Base-by-base conservation (phyloP, 768 basidiomycete genomes). In the Pleurotus salmoneostramineus region DNA sequence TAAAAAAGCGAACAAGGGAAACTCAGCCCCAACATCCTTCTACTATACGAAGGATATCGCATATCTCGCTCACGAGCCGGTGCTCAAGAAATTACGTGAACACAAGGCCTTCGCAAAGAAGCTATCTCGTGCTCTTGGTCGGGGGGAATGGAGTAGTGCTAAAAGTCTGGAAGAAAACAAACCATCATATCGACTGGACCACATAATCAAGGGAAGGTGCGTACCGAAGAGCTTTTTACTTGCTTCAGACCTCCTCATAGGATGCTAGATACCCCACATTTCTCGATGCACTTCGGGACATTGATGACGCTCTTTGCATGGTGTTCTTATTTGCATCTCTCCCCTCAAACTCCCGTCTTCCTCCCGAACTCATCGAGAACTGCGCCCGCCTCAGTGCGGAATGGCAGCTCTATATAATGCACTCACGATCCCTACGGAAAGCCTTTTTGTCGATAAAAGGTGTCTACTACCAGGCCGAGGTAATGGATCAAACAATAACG, bases 91-190 rank as follows among this genome's bases (percentile, higher is more conserved):
- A 71, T 79, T 99, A 51, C 79, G 97, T 67, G 95, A 98, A 69
- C 97, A 99, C 77, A 99, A 99, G 71, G 88, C 95, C 1, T 98
- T 98, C 64, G 95, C 97, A 2, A 98, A 98, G 76, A 97, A 97
- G 73, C 82, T 99, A 46, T 88, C 93, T 47, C 82, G 92, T 57
- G 96, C 97, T 7, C 78, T 99, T 43, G 97, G 96, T 21, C 78
- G 95, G 56, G 90, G 91, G 42, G 95, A 99, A 79, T 99, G 95
- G 94, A 89, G 85, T 56, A 86, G 85, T 58, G 97, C 97, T 3
- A 97, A 96, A 73, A 94, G 88, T 62, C 68, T 99, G 48, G 93
- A 98, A 70, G 91, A 95, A 56, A 90, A 89, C 63, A 95, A 91
- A 69, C 97, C 97, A 2, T 83, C 89, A 11, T 98, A 98, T 67